phyloP scores from a whole-genome alignment of 2,329 filamentous ascomycete species.

The Raffaelea albimanens region DNA sequence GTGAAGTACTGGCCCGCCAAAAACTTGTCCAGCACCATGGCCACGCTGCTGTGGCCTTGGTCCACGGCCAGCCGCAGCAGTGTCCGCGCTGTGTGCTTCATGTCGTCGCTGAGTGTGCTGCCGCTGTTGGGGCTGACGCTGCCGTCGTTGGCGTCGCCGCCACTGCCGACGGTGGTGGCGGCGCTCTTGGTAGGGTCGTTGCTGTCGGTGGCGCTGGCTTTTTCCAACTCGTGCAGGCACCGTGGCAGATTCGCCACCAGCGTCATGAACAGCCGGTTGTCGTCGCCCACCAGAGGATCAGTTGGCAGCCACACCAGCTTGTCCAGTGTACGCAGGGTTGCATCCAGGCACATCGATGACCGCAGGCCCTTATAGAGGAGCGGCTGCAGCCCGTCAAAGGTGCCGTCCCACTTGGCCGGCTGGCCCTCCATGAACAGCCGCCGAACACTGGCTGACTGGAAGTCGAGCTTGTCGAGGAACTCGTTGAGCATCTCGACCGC shows the following conservation, averaged over 20 bases:
- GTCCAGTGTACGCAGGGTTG: constrained; percentile 69
- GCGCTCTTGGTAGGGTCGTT: not conserved
- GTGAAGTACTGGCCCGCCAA: constrained; percentile 56
- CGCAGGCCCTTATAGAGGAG: constrained; percentile 86
- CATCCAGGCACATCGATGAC: constrained; percentile 72
- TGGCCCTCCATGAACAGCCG: constrained; percentile 66
- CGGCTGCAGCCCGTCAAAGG: constrained; percentile 77
- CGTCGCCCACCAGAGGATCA: constrained; percentile 71
- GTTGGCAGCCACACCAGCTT: constrained; percentile 70
- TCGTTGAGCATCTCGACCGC: constrained; percentile 85
- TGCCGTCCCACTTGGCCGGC: constrained; percentile 78
- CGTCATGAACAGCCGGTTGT: constrained; percentile 73
- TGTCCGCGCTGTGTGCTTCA: constrained; percentile 55
- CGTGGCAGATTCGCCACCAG: constrained; percentile 86
- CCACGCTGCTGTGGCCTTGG: constrained; percentile 59
- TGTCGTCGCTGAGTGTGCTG: constrained; percentile 37
- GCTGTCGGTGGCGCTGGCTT: constrained; percentile 10
- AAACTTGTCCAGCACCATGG: constrained; percentile 60
- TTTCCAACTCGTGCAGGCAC: constrained; percentile 74
- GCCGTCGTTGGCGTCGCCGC: not conserved
- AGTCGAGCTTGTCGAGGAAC: constrained; percentile 73
- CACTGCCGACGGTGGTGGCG: not conserved
- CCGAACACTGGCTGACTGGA: constrained; percentile 60
- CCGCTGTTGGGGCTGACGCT: constrained; percentile 15
- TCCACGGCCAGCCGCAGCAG: constrained; percentile 64